phyloP scores from a whole-genome alignment of 495 filamentous ascomycete genomes.

The Lophiotrema nucula region DNA sequence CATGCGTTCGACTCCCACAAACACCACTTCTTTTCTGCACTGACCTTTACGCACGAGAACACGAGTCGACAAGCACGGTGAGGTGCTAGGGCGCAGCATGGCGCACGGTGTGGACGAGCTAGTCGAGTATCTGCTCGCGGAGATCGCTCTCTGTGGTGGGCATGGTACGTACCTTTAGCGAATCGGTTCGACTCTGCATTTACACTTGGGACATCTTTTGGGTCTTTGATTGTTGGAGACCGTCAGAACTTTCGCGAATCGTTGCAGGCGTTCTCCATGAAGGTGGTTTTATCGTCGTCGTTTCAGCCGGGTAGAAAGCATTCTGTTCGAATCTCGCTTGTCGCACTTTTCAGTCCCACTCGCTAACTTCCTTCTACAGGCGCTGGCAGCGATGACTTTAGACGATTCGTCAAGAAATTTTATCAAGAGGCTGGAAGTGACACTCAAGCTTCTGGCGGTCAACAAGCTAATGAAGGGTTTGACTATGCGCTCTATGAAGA shows the following conservation, averaged over 20 bases:
- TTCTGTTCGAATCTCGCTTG: slow-evolving; percentile 21
- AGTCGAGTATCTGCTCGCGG: slow-evolving; percentile 66
- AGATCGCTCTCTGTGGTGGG: slow-evolving; percentile 68
- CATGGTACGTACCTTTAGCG: slow-evolving; percentile 57
- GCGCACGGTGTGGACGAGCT: slow-evolving; percentile 64
- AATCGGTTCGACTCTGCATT: slow-evolving; percentile 20
- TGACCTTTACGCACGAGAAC: no score
- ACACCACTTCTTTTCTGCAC: neutral
- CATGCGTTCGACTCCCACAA: neutral
- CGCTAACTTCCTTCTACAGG: slow-evolving; percentile 23
- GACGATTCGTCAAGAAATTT: slow-evolving; percentile 22
- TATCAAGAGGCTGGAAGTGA: neutral
- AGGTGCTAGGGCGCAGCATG: no score
- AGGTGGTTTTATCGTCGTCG: no score
- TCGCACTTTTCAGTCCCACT: slow-evolving; percentile 2
- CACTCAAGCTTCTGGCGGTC: neutral
- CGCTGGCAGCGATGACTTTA: slow-evolving; percentile 29
- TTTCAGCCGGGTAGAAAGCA: no score
- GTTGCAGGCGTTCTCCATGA: no score
- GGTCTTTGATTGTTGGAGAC: neutral
- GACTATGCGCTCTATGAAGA: slow-evolving; percentile 50
- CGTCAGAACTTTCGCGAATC: no score
- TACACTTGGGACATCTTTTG: no score
- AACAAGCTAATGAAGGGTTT: neutral
- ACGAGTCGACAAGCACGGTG: no score